A percentile compares a stretch with the other conserved stretches of the same genome.
These are phyloP conservation scores for Clonostachys byssicola DNA, from an alignment of 2,329 filamentous ascomycete genomes.

Conservation along the genomic window DNA sequence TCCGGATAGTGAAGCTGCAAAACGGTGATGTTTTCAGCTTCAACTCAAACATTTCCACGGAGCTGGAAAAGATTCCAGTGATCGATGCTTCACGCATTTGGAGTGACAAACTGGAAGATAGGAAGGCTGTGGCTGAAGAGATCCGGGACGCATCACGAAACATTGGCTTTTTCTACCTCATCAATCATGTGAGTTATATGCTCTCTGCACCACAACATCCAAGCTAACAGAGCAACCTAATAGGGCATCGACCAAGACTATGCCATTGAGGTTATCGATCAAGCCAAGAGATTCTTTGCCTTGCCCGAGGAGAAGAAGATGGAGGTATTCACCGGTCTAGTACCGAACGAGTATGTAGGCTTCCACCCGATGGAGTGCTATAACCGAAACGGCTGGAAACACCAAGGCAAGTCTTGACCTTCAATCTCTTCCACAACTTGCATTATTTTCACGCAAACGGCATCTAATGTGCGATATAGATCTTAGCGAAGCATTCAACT, in stretches of 20 bases:
- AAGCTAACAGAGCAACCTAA: slow-evolving; percentile 4
- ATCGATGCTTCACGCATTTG: slow-evolving; percentile 36
- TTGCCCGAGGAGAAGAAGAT: slow-evolving; percentile 38
- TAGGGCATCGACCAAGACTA: slow-evolving; percentile 19
- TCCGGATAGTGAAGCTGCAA: slow-evolving; percentile 9
- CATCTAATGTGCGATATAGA: slow-evolving; percentile 10
- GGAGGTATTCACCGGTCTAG: slow-evolving; percentile 34
- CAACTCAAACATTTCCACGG: slow-evolving; percentile 13
- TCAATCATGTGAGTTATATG: slow-evolving; percentile 17
- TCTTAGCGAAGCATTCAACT: slow-evolving; percentile 25
- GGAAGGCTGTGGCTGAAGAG: slow-evolving; percentile 28
- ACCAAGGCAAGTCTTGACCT: slow-evolving; percentile 15
- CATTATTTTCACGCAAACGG: background rate
- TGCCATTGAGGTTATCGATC: slow-evolving; percentile 21
- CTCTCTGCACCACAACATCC: background rate
- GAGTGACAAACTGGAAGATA: slow-evolving; percentile 22
- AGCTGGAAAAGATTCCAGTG: slow-evolving; percentile 27
- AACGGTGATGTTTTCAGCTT: slow-evolving; percentile 15
- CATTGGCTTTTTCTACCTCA: slow-evolving; percentile 39
- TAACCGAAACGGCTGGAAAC: slow-evolving; percentile 30
- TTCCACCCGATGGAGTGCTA: slow-evolving; percentile 29
- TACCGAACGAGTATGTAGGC: slow-evolving; percentile 24
- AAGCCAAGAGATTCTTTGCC: slow-evolving; percentile 34
- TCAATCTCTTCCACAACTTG: slow-evolving; percentile 6
- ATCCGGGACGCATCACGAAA: slow-evolving; percentile 31